Conservation (phyloP, 306 rosid genomes). For the Acacia melanoxylon region DNA sequence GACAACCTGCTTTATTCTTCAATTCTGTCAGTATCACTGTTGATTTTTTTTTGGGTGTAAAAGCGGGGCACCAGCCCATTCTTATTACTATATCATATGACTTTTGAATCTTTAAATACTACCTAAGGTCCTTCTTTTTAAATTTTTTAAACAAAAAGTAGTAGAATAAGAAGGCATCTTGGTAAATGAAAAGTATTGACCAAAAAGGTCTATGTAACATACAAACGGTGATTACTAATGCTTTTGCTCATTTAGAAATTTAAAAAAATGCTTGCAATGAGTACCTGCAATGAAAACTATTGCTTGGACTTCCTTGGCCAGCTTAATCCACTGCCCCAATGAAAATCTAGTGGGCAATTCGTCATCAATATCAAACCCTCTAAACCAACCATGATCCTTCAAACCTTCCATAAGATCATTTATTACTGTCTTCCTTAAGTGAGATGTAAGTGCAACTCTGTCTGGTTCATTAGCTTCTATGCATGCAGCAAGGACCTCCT, state of each 20-base stretch:
- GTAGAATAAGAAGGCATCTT: not conserved
- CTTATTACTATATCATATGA: too few species aligned
- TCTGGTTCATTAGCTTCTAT: conserved; percentile 82
- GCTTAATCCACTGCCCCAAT: conserved; percentile 77
- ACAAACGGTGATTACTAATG: conserved; percentile 9
- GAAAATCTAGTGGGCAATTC: conserved; percentile 61
- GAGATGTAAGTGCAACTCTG: conserved; percentile 74
- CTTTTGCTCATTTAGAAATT: not conserved
- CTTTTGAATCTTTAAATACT: conserved; percentile 20
- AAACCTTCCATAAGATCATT: conserved; percentile 75
- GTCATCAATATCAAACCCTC: conserved; percentile 76
- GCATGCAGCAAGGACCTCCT: conserved; percentile 95
- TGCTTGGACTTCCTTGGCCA: conserved; percentile 77
- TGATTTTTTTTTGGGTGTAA: too few species aligned
- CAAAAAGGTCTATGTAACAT: conserved; percentile 10
- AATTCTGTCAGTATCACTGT: conserved; percentile 1
- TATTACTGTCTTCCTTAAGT: conserved; percentile 63
- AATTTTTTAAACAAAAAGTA: not conserved
- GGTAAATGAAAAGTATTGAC: not conserved
- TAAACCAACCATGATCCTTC: conserved; percentile 73
- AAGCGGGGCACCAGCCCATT: too few species aligned
- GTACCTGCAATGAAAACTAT: conserved; percentile 88
- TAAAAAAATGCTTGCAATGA: conserved; percentile 17
- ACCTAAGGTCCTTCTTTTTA: not conserved
- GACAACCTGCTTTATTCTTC: not conserved